Evolutionary conservation across 2,329 filamentous ascomycete genomes (phyloP).

Genomic region (Pestalotiopsis sp.): DNA sequence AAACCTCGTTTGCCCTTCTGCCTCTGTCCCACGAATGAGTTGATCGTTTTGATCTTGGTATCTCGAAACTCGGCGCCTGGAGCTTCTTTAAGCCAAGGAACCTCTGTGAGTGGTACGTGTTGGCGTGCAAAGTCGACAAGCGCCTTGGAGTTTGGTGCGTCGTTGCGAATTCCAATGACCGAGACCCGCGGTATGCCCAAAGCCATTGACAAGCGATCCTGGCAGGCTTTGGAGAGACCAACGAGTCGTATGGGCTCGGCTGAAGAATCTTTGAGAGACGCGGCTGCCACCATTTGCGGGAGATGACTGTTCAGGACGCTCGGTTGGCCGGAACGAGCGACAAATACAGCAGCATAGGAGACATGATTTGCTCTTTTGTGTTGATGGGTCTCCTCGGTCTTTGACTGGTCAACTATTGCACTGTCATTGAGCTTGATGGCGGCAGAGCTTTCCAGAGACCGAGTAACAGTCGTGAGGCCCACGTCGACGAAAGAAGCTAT

Average conservation of each 20-base stretch:
- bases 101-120: constrained; percentile 53
- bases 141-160: constrained; percentile 58
- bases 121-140: constrained; percentile 59
- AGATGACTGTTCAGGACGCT: constrained; percentile 63
- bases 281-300: constrained; percentile 54
- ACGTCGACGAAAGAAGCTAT: constrained; percentile 62
- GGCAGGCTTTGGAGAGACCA: constrained; percentile 62
- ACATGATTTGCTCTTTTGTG: constrained; percentile 5
- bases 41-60: constrained; percentile 50
- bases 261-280: constrained; percentile 45
- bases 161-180: constrained; percentile 60
- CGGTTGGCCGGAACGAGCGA: constrained; percentile 59
- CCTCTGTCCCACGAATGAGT: constrained; percentile 38
- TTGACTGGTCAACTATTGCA: not conserved
- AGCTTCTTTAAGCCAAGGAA: constrained; percentile 59
- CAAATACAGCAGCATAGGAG: constrained; percentile 58
- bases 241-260: constrained; percentile 57
- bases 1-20: not conserved
- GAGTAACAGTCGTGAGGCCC: constrained; percentile 66
- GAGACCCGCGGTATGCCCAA: constrained; percentile 68
- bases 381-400: not conserved
- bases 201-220: constrained; percentile 56
- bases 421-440: not conserved
- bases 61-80: constrained; percentile 40
- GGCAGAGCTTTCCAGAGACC: constrained; percentile 52